phyloP scores from a whole-genome alignment of 1,139 yeast species.

The Candida labiduridarum region DNA sequence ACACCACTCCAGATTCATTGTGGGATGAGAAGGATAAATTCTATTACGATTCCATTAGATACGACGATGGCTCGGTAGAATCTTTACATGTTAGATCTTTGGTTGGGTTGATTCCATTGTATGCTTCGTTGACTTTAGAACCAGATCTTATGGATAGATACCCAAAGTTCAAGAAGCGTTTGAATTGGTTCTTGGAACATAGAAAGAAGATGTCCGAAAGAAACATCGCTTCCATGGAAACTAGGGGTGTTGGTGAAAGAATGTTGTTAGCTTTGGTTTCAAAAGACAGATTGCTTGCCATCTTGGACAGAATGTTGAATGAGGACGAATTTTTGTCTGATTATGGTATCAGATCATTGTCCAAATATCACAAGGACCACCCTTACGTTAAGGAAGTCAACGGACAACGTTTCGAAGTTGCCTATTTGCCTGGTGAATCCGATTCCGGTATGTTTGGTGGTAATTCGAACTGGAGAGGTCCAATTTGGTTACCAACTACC shows the following conservation, averaged over 20 bases:
- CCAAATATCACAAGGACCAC: constrained; percentile 83
- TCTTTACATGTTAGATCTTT: constrained; percentile 86
- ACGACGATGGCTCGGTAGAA: constrained; percentile 74
- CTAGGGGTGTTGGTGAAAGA: constrained; percentile 86
- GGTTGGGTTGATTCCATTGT: constrained; percentile 91
- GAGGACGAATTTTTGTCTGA: constrained; percentile 86
- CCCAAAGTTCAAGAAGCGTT: constrained; percentile 83
- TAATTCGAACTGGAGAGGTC: constrained; percentile 97
- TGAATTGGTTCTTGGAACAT: constrained; percentile 84
- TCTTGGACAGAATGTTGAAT: constrained; percentile 81
- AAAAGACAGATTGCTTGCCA: constrained; percentile 76
- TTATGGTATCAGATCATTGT: constrained; percentile 87
- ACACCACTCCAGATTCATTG: constrained; percentile 60
- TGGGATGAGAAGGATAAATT: constrained; percentile 93
- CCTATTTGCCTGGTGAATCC: constrained; percentile 89
- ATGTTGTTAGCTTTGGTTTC: constrained; percentile 79
- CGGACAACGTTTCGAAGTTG: constrained; percentile 73
- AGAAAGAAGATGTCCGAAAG: constrained; percentile 75
- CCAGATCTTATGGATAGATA: constrained; percentile 79
- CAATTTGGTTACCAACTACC: constrained; percentile 97
- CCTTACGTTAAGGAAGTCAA: constrained; percentile 88
- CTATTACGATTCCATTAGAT: constrained; percentile 88
- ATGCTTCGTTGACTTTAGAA: constrained; percentile 88
- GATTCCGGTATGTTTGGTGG: constrained; percentile 97
- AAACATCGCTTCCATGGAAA: constrained; percentile 86